Evolutionary conservation across 495 filamentous ascomycete species (phyloP), one percentile per base, ranked within the genome.

Genomic region (Penicillium macrosclerotiorum): DNA sequence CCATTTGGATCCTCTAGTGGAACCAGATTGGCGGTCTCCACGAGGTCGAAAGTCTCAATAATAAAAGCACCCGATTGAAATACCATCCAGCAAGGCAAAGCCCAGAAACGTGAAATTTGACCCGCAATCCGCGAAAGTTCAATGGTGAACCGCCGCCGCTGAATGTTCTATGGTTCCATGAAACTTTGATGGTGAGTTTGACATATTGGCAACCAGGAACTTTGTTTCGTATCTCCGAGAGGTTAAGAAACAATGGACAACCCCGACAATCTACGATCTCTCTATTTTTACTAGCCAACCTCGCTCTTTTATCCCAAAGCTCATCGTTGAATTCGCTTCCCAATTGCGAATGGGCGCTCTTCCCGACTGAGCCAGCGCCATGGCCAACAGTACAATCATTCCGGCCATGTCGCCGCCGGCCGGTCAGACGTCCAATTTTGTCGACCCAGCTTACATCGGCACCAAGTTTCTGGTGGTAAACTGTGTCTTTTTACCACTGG

Each of bases 341-440:
- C 47, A 5, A 1, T 49, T 20, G 20, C 29, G 18, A 30, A 43
- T 43, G 29, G 29, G 29, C n/a, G n/a, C n/a, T 24, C 13, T 23
- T 13, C 32, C 24, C 35, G 19, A 8, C 31, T 29, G 36, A 52
- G 39, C 39, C 43, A 47, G 47, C 34, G 31, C 29, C 38, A 62
- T 64, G 57, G 51, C 48, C 25, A 37, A 25, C n/a, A 31, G 39
- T 36, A 40, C 51, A 8, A 57, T 59, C 27, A 55, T 35, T 5
- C 62, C 61, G 44, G 68, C 59, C 20, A 39, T 64, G 52, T 7
- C 47, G 32, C 66, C 68, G 51, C 68, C 68, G 13, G 46, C 47
- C 0, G 68, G 68, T 1, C 17, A 56, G 37, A 51, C 48, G n/a
- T 65, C 65, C 6, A 67, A 71, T 27, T 65, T 69, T 34, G 49